Percentiles rank a stretch among this genome's conserved stretches.
Conservation (phyloP, 2,329 filamentous ascomycete species). For the Colletotrichum euphorbiae region DNA sequence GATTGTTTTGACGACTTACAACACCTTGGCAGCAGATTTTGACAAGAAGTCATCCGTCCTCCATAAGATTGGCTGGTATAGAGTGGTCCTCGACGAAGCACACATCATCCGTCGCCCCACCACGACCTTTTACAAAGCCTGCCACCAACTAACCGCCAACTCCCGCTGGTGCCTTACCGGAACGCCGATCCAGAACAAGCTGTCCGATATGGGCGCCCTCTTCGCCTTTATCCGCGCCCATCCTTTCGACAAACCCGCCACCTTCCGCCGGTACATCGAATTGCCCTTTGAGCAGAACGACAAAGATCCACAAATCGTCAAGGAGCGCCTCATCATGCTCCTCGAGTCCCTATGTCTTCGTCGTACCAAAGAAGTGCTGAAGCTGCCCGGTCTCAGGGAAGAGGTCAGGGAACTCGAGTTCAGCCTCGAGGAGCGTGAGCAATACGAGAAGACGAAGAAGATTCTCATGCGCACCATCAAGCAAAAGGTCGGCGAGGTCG, state of each 20-base stretch:
- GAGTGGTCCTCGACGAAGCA: slow-evolving; percentile 60
- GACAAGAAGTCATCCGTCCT: slow-evolving; percentile 42
- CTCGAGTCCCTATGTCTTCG: slow-evolving; percentile 55
- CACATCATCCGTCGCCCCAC: slow-evolving; percentile 59
- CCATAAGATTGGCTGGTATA: slow-evolving; percentile 54
- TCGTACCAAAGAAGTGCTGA: slow-evolving; percentile 54
- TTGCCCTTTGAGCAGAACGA: slow-evolving; percentile 50
- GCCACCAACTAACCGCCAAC: slow-evolving; percentile 53
- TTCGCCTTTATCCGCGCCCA: slow-evolving; percentile 59
- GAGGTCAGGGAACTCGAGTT: slow-evolving; percentile 47
- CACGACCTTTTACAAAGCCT: slow-evolving; percentile 57
- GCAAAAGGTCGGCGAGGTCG: slow-evolving; percentile 50
- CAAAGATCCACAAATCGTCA: slow-evolving; percentile 37
- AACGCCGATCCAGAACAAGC: slow-evolving; percentile 65
- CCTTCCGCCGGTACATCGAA: slow-evolving; percentile 58
- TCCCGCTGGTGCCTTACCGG: slow-evolving; percentile 66
- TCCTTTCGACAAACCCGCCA: slow-evolving; percentile 54
- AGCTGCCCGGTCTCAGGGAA: slow-evolving; percentile 48
- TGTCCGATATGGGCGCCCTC: slow-evolving; percentile 64
- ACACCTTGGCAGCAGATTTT: slow-evolving; percentile 55
- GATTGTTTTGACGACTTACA: slow-evolving; percentile 61
- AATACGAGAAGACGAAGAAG: slow-evolving; percentile 51
- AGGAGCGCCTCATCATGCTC: slow-evolving; percentile 49
- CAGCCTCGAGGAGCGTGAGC: slow-evolving; percentile 45
- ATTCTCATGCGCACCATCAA: slow-evolving; percentile 53